These are phyloP conservation scores for Cephaloascus fragrans DNA, from an alignment of 805 yeast species.

Conservation along the genomic window DNA sequence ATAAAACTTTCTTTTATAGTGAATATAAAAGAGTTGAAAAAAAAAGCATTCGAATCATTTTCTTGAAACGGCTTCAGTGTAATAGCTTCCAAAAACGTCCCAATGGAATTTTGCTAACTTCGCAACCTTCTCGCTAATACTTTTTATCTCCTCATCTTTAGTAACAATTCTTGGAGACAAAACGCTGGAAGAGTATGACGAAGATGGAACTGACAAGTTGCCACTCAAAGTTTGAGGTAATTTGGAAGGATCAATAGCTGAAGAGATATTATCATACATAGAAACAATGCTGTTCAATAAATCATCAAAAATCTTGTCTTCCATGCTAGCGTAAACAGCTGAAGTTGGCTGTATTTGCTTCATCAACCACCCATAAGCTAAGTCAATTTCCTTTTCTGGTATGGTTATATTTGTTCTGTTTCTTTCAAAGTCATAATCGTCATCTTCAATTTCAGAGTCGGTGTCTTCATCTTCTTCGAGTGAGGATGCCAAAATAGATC, in stretches of 20 bases:
- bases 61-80: conserved; percentile 26
- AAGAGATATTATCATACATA: conserved; percentile 7
- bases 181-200: conserved; percentile 46
- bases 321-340: conserved; percentile 68
- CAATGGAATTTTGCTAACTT: conserved; percentile 71
- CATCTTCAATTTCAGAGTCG: too few relatives aligned
- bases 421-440: too few relatives aligned
- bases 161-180: conserved; percentile 25
- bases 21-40: too few relatives aligned
- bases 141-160: conserved; percentile 2
- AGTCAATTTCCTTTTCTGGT: conserved; percentile 36
- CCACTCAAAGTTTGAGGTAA: conserved; percentile 2
- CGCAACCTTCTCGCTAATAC: conserved; percentile 41
- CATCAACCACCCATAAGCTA: conserved; percentile 70
- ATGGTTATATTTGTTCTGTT: neutral
- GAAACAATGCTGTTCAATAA: conserved; percentile 25
- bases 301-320: conserved; percentile 49
- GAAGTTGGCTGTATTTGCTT: conserved; percentile 82
- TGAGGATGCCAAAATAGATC: too few relatives aligned
- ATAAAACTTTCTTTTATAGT: too few relatives aligned
- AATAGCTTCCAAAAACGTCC: conserved; percentile 72
- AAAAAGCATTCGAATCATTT: too few relatives aligned
- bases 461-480: too few relatives aligned
- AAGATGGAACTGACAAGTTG: too few relatives aligned
- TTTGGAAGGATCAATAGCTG: conserved; percentile 3